phyloP scores from a whole-genome alignment of 1,284 basidiomycete species.

The Rhodotorula sp. region DNA sequence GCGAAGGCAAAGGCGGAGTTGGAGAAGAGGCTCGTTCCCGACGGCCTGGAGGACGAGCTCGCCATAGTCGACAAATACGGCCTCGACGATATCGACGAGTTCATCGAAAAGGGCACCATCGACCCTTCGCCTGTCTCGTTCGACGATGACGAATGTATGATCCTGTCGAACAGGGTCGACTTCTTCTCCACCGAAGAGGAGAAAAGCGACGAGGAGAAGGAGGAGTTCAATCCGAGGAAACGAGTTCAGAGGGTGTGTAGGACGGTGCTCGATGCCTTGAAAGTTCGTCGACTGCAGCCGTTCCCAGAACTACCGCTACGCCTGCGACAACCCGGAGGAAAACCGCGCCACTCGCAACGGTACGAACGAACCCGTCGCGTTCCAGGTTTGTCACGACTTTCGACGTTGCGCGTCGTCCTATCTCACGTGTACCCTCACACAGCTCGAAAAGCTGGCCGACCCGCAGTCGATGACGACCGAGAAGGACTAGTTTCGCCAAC shows the following conservation, averaged over 20 bases:
- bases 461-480: constrained; percentile 8
- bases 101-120: neutral
- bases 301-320: neutral
- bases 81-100: constrained; percentile 7
- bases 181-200: constrained; percentile 30
- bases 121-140: neutral
- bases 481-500: constrained; percentile 26
- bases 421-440: neutral
- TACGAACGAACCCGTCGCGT: constrained; percentile 34
- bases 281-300: too few relatives aligned
- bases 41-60: constrained; percentile 17
- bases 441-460: constrained; percentile 12
- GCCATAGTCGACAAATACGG: constrained; percentile 10
- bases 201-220: constrained; percentile 8
- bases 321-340: neutral
- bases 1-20: neutral
- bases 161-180: constrained; percentile 24
- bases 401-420: fast-evolving
- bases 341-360: constrained; percentile 8
- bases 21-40: neutral
- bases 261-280: too few relatives aligned
- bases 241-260: neutral
- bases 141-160: constrained; percentile 9
- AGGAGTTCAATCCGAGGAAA: neutral
- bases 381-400: neutral